phyloP scores from a whole-genome alignment of 192 early-diverging fungal genomes.

The Paraglomus occultum region DNA sequence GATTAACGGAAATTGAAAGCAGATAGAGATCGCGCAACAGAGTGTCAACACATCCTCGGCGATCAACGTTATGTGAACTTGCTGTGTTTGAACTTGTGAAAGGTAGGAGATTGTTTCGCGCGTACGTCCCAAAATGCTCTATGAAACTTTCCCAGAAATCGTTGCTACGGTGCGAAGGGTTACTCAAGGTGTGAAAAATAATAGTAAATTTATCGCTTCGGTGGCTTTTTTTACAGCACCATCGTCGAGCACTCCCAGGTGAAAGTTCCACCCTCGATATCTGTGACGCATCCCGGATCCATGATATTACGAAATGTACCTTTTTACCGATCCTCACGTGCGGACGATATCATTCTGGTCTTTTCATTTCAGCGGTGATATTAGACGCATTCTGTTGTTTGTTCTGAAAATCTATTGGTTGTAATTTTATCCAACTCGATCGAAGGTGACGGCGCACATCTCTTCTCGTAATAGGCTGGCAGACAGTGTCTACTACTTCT shows the following conservation, averaged over 20 bases:
- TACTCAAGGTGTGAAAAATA: neutral
- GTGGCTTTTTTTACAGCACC: neutral
- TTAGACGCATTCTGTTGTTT: neutral
- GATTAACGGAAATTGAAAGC: conserved; percentile 2
- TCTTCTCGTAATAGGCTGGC: conserved; percentile 2
- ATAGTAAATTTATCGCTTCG: neutral
- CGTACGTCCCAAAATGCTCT: neutral
- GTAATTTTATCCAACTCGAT: conserved; percentile 3
- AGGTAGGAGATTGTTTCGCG: neutral
- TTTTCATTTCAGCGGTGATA: conserved; percentile 2
- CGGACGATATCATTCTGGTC: neutral
- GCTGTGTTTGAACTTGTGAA: conserved; percentile 9
- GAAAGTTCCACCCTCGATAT: neutral
- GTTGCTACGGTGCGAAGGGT: neutral
- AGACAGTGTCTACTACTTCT: too few species aligned
- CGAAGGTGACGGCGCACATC: conserved; percentile 6
- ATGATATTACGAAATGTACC: neutral
- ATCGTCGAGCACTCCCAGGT: neutral
- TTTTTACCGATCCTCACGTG: neutral
- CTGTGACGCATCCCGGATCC: neutral
- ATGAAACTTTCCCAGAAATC: too few species aligned
- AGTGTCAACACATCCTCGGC: neutral
- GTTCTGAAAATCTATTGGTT: conserved; percentile 13
- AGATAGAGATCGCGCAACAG: neutral
- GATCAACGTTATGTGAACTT: neutral